Base-by-base conservation (phyloP, 441 rosid genomes). In the Eruca vesicaria region DNA sequence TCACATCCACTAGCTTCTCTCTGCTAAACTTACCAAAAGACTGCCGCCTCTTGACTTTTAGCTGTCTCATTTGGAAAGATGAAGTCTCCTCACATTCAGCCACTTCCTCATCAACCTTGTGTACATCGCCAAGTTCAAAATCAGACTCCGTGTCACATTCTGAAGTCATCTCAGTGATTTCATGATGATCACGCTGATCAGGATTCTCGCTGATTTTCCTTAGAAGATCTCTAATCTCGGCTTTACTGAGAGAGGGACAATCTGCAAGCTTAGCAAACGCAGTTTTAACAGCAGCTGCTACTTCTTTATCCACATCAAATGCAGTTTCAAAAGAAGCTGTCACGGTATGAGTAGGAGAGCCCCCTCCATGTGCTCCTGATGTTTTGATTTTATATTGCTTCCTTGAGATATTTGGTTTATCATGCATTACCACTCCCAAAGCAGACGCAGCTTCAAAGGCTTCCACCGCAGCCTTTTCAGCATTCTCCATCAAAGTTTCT, bases 281-380 rank as follows among this genome's bases (percentile, higher is more conserved):
- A 71, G 79, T 74, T 81, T 91, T 96, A 64, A 93, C 95, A 33
- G 94, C 97, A 41, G 90, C 86, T 67, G 97, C 93, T 35, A 96
- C 98, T 85, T 96, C 90, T 82, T 91, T 93, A 79, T 96, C 97
- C 0, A 96, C 97, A 69, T 91, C 97, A 74, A 93, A 93, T 53
- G 95, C 90, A 53, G 95, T 91, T 85, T 90, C 94, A 41, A 96
- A 95, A 62, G 97, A 96, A 26, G 95, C 92, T 45, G 88, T 87
- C 26, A 90, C 89, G 3, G 88, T 89, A 79, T 88, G 94, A 63
- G 97, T 83, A 60, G 91, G 80, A 76, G 89, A 88, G 20, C 82
- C 84, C 41, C 83, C 87, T 76, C 80, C 88, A 56, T 82, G 81
- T 68, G 61, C 68, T 4, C 81, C 82, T 26, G 89, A 86, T 12